These are phyloP conservation scores for Saturnispora ahearnii DNA, from an alignment of 805 yeast genomes.

Conservation along the genomic window DNA sequence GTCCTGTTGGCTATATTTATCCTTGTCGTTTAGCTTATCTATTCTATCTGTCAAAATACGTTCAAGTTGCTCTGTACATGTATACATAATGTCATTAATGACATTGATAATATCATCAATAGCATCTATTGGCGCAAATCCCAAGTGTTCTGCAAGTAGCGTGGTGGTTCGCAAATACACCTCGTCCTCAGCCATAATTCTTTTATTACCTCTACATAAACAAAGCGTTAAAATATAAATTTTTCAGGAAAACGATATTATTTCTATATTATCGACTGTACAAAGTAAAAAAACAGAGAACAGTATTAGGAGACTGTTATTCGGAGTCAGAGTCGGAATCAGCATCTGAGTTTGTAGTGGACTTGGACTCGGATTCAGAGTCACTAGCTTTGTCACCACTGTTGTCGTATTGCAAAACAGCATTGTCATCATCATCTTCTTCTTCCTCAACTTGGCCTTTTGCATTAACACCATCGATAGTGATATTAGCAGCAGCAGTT, in stretches of 20 bases:
- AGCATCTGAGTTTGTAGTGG: slow-evolving; percentile 2
- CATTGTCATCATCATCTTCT: slow-evolving; percentile 16
- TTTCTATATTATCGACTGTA: background rate
- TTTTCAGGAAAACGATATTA: background rate
- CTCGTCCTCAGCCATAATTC: background rate
- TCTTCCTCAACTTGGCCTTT: slow-evolving; percentile 9
- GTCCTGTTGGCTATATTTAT: slow-evolving; percentile 31
- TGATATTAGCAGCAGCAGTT: slow-evolving; percentile 2
- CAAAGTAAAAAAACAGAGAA: background rate
- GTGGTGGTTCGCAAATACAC: slow-evolving; percentile 27
- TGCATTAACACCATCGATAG: slow-evolving; percentile 4
- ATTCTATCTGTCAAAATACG: slow-evolving; percentile 38
- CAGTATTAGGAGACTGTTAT: background rate
- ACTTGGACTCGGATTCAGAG: background rate
- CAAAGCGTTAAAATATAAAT: background rate
- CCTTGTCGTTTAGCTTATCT: slow-evolving; percentile 12
- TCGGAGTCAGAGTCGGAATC: slow-evolving; percentile 1
- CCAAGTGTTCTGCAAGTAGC: slow-evolving; percentile 76
- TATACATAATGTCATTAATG: slow-evolving; percentile 74
- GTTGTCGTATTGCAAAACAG: slow-evolving; percentile 10
- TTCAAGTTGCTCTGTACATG: slow-evolving; percentile 74
- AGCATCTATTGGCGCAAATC: slow-evolving; percentile 71
- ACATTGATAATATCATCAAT: slow-evolving; percentile 85
- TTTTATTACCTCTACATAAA: background rate
- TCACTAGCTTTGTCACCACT: slow-evolving; percentile 1